Conservation (phyloP, 2,329 filamentous ascomycete genomes). For the Stromatinia cepivora region DNA sequence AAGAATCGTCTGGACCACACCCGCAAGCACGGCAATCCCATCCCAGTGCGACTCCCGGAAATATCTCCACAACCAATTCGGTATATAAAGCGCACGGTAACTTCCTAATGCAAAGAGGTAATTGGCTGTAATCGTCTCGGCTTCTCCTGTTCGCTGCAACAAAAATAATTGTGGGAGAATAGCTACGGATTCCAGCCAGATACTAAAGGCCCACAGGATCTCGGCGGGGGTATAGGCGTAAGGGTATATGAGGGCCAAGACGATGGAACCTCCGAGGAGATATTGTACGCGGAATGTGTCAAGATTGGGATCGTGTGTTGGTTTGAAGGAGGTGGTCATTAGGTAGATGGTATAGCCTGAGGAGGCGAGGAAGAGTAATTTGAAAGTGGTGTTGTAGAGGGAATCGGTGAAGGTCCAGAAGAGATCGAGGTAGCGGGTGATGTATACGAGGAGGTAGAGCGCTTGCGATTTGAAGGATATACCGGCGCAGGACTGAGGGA, state of each 20-base stretch:
- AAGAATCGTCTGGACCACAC: slow-evolving; percentile 87
- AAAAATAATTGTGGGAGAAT: slow-evolving; percentile 98
- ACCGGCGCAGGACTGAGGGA: slow-evolving; percentile 64
- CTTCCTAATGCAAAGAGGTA: slow-evolving; percentile 91
- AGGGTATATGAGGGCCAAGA: slow-evolving; percentile 79
- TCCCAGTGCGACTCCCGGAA: slow-evolving; percentile 78
- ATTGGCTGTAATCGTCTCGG: slow-evolving; percentile 98
- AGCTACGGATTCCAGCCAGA: slow-evolving; percentile 96
- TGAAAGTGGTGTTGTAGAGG: slow-evolving; percentile 92
- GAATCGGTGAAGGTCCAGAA: slow-evolving; percentile 72
- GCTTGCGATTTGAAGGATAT: slow-evolving; percentile 99
- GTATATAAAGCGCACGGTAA: slow-evolving; percentile 94
- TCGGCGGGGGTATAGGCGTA: slow-evolving; percentile 80
- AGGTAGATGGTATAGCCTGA: slow-evolving; percentile 96
- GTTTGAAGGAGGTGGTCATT: slow-evolving; percentile 97
- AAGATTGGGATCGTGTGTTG: slow-evolving; percentile 93
- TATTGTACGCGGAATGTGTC: slow-evolving; percentile 98
- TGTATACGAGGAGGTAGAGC: slow-evolving; percentile 89
- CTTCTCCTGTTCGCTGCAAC: slow-evolving; percentile 95
- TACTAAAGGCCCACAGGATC: slow-evolving; percentile 96
- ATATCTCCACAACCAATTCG: slow-evolving; percentile 97
- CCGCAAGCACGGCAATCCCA: slow-evolving; percentile 83
- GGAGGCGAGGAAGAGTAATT: slow-evolving; percentile 87
- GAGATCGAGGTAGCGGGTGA: slow-evolving; percentile 91
- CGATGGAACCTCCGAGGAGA: slow-evolving; percentile 75